Evolutionary conservation across 2,329 filamentous ascomycete genomes (phyloP), one percentile per base, ranked within the genome.

Genomic region (Davidsoniella virescens): DNA sequence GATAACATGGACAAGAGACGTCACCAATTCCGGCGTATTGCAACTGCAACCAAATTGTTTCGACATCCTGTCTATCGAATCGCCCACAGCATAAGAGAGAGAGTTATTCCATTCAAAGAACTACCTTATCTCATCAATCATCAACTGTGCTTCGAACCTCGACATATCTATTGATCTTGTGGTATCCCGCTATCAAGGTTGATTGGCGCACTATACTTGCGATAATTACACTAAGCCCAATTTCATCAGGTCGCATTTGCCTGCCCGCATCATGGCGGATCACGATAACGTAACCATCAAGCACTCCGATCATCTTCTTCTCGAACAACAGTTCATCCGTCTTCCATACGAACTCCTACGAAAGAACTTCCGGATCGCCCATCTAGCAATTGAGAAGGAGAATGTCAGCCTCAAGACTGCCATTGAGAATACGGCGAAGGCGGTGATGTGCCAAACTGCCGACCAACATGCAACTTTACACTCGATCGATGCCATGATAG

Each of bases 301-400:
- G 59, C 80, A 84, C 57, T 79, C 80, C 58, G 78, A 78, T 55
- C 84, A 90, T 61, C 73, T 88, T 44, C 74, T 88, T 52, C 77
- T 90, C 50, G 92, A 98, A 62, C 90, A 96, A 75, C 84, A 90
- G 3, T 83, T 96, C 56, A 79, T 98, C 57, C 87, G 88, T 33
- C 78, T 96, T 18, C 92, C 92, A 16, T 83, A 90, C 65, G 92
- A 96, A 63, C 82, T 95, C 52, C 80, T 93, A 18, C 83, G 87
- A 51, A 90, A 92, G 64, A 96, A 94, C 67, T 93, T 96, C 67
- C 92, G 94, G 59, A 79, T 82, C 3, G 84, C 84, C 41, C 84
- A 87, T 62, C 80, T 82, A 60, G 71, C 77, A 55, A 76, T 87
- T 62, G 84, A 90, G 61, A 82, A 80, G 61, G 78, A 84, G 57